phyloP scores from a whole-genome alignment of 306 rosid genomes.

The Geum urbanum region DNA sequence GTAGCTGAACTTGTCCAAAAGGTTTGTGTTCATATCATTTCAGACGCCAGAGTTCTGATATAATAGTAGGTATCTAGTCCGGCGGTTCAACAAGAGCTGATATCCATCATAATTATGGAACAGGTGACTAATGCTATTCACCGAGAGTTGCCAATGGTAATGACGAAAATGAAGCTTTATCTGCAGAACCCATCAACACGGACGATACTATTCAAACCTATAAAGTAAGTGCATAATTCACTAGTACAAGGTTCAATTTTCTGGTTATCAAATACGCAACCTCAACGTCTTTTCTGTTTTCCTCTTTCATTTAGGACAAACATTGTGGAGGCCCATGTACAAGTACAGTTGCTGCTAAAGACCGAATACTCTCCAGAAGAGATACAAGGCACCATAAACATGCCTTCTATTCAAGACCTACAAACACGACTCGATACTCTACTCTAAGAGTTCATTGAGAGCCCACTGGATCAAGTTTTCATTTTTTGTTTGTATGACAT shows the following conservation, averaged over 20 bases:
- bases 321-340: slow-evolving; percentile 87
- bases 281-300: not conserved
- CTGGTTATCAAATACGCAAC: not conserved
- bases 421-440: slow-evolving; percentile 69
- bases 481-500: not conserved
- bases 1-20: slow-evolving; percentile 88
- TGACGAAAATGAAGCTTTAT: slow-evolving; percentile 89
- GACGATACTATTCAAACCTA: slow-evolving; percentile 91
- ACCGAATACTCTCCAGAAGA: slow-evolving; percentile 81
- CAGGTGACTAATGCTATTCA: slow-evolving; percentile 77
- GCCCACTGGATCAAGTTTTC: slow-evolving; percentile 6
- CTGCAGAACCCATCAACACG: slow-evolving; percentile 83
- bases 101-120: slow-evolving; percentile 23
- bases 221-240: slow-evolving; percentile 55
- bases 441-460: slow-evolving; percentile 37
- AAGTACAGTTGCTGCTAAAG: slow-evolving; percentile 62
- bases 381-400: slow-evolving; percentile 54
- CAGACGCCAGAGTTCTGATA: not conserved
- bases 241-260: not conserved
- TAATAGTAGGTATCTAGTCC: not conserved
- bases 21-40: slow-evolving; percentile 40
- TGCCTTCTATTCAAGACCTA: slow-evolving; percentile 62
- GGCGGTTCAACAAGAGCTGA: slow-evolving; percentile 7
- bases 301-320: slow-evolving; percentile 54
- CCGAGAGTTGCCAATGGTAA: slow-evolving; percentile 74